phyloP scores from a whole-genome alignment of 495 filamentous ascomycete genomes.

The Neohortaea acidophila region DNA sequence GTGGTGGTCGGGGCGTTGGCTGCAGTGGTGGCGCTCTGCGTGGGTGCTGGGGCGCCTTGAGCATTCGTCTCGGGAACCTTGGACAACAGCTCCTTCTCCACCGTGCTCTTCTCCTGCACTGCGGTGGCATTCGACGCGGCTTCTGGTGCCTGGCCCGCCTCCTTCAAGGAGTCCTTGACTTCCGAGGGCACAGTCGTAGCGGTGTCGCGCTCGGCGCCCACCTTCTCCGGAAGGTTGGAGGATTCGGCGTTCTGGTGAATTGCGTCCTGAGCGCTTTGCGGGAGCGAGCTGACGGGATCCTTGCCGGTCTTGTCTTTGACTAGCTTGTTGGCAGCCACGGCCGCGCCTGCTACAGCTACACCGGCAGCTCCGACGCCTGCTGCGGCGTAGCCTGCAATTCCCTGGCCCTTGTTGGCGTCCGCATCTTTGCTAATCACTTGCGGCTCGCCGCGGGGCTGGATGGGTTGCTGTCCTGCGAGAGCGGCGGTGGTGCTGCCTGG shows the following conservation, averaged over 20 bases:
- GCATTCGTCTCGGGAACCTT: slow-evolving; percentile 15
- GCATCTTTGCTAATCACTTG: slow-evolving; percentile 41
- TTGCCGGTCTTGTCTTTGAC: slow-evolving; percentile 11
- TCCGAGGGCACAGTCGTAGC: slow-evolving; percentile 6
- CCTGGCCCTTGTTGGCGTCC: slow-evolving; percentile 9
- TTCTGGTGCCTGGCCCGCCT: slow-evolving; percentile 13
- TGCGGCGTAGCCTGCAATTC: slow-evolving; percentile 16
- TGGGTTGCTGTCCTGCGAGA: slow-evolving; percentile 54
- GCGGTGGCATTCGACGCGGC: slow-evolving; percentile 16
- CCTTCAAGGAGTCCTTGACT: slow-evolving; percentile 5
- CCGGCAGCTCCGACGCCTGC: slow-evolving; percentile 24
- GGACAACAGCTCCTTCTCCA: slow-evolving; percentile 18
- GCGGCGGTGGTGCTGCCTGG: slow-evolving; percentile 57
- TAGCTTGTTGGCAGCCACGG: slow-evolving; percentile 2
- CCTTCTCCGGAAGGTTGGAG: slow-evolving; percentile 5
- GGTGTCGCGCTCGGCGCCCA: neutral
- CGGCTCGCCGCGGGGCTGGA: slow-evolving; percentile 46
- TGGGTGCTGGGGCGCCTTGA: slow-evolving; percentile 24
- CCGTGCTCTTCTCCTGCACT: slow-evolving; percentile 14
- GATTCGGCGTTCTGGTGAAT: slow-evolving; percentile 28
- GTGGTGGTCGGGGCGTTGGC: slow-evolving; percentile 9
- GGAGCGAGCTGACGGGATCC: neutral
- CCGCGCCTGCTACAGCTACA: slow-evolving; percentile 11
- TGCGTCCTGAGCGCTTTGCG: slow-evolving; percentile 11
- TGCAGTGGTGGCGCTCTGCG: slow-evolving; percentile 13